Conservation (phyloP, 352 stramenopile genomes). For the Globisporangium irregulare region DNA sequence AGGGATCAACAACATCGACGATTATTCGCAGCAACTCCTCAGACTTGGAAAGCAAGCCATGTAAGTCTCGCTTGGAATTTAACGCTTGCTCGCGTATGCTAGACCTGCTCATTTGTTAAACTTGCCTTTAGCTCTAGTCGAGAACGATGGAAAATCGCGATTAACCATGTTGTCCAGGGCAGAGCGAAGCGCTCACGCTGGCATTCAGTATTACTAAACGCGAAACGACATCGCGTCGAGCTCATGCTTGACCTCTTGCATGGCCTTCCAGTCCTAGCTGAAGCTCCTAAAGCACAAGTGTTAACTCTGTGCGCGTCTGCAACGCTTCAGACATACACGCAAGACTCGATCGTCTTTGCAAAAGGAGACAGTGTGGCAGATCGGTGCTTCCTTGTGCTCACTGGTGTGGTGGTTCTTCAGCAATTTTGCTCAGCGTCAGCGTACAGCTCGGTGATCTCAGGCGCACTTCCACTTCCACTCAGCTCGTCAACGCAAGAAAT, state of each 20-base stretch:
- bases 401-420: slow-evolving; percentile 34
- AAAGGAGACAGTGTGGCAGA: slow-evolving; percentile 27
- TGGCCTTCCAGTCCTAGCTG: slow-evolving; percentile 28
- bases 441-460: background rate
- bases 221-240: slow-evolving; percentile 32
- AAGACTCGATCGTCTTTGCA: slow-evolving; percentile 32
- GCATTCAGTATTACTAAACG: slow-evolving; percentile 30
- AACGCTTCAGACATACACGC: slow-evolving; percentile 26
- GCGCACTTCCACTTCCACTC: background rate
- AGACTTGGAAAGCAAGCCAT: slow-evolving; percentile 8
- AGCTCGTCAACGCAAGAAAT: slow-evolving; percentile 1
- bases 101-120: background rate
- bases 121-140: slow-evolving; percentile 14
- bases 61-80: background rate
- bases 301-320: slow-evolving; percentile 31
- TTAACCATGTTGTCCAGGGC: slow-evolving; percentile 34
- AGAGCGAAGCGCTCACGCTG: slow-evolving; percentile 31
- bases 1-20: background rate
- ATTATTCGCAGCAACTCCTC: slow-evolving; percentile 5
- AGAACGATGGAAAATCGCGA: slow-evolving; percentile 33
- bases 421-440: slow-evolving; percentile 18
- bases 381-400: slow-evolving; percentile 35
- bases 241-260: slow-evolving; percentile 35
- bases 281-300: slow-evolving; percentile 17
- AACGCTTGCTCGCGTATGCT: background rate